Percentiles rank a stretch among this genome's conserved stretches.
Evolutionary conservation across 163 green algal species (phyloP).

Genomic region (Chloromonas sp.): DNA sequence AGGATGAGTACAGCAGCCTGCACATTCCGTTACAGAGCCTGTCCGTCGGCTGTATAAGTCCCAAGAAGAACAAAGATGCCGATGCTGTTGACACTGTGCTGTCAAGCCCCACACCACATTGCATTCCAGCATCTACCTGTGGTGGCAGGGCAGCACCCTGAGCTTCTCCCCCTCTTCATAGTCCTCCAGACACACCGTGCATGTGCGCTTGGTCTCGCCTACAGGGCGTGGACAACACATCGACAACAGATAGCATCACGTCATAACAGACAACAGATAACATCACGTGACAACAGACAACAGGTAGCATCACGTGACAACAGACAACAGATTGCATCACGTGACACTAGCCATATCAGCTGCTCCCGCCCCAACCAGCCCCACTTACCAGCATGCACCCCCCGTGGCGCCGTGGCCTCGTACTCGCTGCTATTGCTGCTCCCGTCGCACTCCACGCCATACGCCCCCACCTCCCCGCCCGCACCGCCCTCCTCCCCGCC

Average conservation of each 20-base stretch:
- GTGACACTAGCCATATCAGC: neutral
- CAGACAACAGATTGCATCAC: neutral
- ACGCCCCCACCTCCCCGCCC: neutral
- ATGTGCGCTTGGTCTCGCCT: conserved; percentile 56
- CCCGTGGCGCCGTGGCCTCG: conserved; percentile 7
- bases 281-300: neutral
- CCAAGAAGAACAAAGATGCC: no score
- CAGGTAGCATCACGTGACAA: neutral
- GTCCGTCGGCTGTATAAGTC: no score
- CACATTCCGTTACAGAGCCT: no score
- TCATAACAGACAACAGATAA: neutral
- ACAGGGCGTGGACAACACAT: neutral
- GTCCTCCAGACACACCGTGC: conserved; percentile 75
- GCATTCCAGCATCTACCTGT: conserved; percentile 41
- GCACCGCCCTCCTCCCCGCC: neutral
- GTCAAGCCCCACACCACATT: no score
- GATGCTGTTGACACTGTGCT: no score
- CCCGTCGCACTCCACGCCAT: conserved; percentile 5
- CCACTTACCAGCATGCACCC: conserved; percentile 17
- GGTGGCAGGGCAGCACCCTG: conserved; percentile 74
- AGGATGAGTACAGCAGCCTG: no score
- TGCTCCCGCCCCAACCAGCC: neutral
- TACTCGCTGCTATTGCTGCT: conserved; percentile 27
- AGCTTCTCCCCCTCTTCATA: conserved; percentile 72
- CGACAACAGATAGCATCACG: neutral